These are phyloP conservation scores for Fomitiporia mediterranea DNA, from an alignment of 1,284 basidiomycete species.

Conservation along the genomic window DNA sequence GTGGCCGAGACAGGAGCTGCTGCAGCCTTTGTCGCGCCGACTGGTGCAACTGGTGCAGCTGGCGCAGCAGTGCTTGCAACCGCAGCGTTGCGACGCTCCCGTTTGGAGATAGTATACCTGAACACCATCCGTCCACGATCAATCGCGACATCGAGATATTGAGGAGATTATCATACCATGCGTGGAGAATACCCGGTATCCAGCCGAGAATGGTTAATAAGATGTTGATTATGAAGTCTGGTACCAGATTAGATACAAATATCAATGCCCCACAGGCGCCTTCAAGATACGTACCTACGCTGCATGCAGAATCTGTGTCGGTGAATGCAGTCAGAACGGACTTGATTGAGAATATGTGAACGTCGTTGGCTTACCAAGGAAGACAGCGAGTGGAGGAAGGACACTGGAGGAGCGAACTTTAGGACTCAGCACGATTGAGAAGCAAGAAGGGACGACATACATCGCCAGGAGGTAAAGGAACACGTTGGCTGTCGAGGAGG, in stretches of 20 bases:
- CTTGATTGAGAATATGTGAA: not conserved
- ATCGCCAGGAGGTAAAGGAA: conserved; percentile 46
- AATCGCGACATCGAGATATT: not conserved
- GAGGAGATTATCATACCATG: conserved; percentile 36
- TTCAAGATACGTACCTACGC: conserved; percentile 34
- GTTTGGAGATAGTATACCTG: conserved; percentile 43
- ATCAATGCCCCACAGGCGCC: not conserved
- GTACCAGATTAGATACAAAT: conserved; percentile 21
- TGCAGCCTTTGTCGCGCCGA: not conserved
- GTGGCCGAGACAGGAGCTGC: not conserved
- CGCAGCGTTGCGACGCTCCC: conserved; percentile 18
- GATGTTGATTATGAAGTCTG: conserved; percentile 56
- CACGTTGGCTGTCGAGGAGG: conserved; percentile 37
- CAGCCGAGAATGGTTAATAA: conserved; percentile 49
- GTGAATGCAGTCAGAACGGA: not conserved
- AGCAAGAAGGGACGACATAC: conserved; percentile 29
- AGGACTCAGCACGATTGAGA: not conserved
- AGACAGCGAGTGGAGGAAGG: conserved; percentile 48
- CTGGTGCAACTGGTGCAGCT: not conserved
- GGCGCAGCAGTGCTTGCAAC: not conserved
- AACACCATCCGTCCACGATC: not conserved
- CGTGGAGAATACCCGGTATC: conserved; percentile 55
- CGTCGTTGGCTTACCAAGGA: conserved; percentile 39
- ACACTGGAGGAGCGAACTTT: conserved; percentile 32
- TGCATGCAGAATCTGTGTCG: conserved; percentile 18